Conservation (phyloP, 1,139 yeast species). For the Suhomyces bribrorum region DNA sequence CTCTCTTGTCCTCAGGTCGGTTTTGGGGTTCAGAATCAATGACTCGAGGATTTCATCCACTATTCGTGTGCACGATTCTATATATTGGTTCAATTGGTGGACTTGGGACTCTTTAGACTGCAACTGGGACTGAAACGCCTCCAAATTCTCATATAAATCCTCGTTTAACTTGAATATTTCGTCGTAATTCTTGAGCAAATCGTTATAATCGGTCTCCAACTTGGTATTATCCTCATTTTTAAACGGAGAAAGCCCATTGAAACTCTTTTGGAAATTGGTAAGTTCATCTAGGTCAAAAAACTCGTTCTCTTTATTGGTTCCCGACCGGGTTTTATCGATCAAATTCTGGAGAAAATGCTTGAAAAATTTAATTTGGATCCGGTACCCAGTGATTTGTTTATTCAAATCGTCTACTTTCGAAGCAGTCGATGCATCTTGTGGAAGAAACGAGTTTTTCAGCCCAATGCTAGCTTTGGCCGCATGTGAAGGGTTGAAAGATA, state of each 20-base stretch:
- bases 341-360: conserved; percentile 43
- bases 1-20: conserved; percentile 21
- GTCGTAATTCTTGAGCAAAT: conserved; percentile 32
- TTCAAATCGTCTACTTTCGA: conserved; percentile 35
- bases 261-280: conserved; percentile 25
- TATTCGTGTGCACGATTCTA: conserved; percentile 20
- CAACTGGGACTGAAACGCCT: conserved; percentile 34
- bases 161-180: conserved; percentile 41
- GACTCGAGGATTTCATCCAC: conserved; percentile 27
- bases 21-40: conserved; percentile 22
- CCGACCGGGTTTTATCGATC: conserved; percentile 27
- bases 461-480: conserved; percentile 8
- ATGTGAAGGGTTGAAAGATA: conserved; percentile 10
- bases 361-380: conserved; percentile 45
- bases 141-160: conserved; percentile 41
- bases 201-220: conserved; percentile 20
- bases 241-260: conserved; percentile 20
- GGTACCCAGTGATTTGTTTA: conserved; percentile 43
- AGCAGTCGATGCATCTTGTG: conserved; percentile 18
- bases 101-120: conserved; percentile 28
- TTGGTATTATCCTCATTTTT: conserved; percentile 13
- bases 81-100: conserved; percentile 16
- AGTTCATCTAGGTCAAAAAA: conserved; percentile 26
- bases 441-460: conserved; percentile 14
- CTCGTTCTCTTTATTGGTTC: conserved; percentile 5